Base-by-base conservation (phyloP, 2,329 filamentous ascomycete species). In the Penicillium sclerotigenum region DNA sequence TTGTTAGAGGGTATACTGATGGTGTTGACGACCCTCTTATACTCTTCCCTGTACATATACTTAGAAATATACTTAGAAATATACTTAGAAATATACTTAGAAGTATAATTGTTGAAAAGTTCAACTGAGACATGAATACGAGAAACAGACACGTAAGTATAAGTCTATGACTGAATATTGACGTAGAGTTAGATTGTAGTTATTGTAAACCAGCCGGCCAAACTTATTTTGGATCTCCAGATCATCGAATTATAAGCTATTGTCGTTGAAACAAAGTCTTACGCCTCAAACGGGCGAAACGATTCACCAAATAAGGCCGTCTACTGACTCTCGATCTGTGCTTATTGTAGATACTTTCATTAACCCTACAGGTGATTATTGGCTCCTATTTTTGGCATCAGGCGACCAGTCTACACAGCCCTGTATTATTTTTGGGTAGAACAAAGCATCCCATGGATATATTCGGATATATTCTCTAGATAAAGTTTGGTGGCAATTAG, bases 371-470 rank as follows among this genome's bases (percentile, higher is more conserved):
- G 13, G 14, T 13, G 26, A 16, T 22, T 31, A 29, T 33, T 38
- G 42, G 33, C 2, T 18, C 26, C 33, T 20, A 40, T 40, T 14
- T 38, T 18, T 33, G 26, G 14, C 13, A 36, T 36, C n/a, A 49
- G 52, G 52, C 52, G 45, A 29, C 37, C 45, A 41, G 14, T 18
- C 16, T 37, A 47, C 37, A 54, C 37, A 48, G 51, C 36, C 33
- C 24, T 47, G 22, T 11, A 28, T 28, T 49, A 37, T 41, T 51
- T 51, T 34, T 36, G 20, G 48, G 14, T 5, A 46, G 8, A 16
- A 7, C 38, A 42, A n/a, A 6, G 11, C 1, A 16, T 2, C 31
- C 31, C 31, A 33, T 16, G 31, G 31, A 6, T 22, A 11, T 22
- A 3, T 3, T 49, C 13, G 31, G 31, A 6, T 22, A 11, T 22